A percentile compares a stretch with the other conserved stretches of the same genome.
phyloP scores from a whole-genome alignment of 257 asterid species.

The Nicotiana attenuata region DNA sequence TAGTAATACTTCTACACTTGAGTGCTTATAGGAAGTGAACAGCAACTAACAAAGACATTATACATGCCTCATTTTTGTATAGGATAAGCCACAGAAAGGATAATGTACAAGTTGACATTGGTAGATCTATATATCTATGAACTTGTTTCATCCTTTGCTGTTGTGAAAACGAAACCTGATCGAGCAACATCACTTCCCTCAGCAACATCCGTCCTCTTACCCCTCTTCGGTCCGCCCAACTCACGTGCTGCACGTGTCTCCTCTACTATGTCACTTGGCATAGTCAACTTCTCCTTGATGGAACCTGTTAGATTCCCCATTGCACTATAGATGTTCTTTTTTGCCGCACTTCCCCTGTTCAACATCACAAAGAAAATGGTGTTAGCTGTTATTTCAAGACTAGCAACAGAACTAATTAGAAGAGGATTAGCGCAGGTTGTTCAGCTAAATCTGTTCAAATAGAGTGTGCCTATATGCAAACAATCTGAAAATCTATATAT shows the following conservation, averaged over 20 bases:
- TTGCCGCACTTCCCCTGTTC: conserved; percentile 23
- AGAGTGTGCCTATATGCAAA: not conserved
- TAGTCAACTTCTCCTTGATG: conserved; percentile 23
- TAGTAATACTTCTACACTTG: not conserved
- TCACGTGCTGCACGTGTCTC: conserved; percentile 12
- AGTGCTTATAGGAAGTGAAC: not conserved
- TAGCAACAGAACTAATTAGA: not conserved
- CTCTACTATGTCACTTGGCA: conserved; percentile 16
- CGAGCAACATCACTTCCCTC: not conserved
- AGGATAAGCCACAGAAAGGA: not conserved
- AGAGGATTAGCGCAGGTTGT: not conserved
- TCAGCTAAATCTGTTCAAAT: not conserved
- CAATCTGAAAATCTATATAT: not conserved
- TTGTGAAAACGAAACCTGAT: not conserved
- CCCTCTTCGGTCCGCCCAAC: conserved; percentile 16
- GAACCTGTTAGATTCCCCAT: conserved; percentile 10
- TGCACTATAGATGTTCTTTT: conserved; percentile 19
- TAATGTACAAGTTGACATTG: not conserved
- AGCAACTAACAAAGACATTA: too few relatives aligned
- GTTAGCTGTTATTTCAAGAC: not conserved
- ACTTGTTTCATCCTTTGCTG: not conserved
- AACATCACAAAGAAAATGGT: not conserved
- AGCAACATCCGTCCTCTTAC: conserved; percentile 7
- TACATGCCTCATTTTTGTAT: not conserved
- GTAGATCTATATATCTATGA: not conserved